These are phyloP conservation scores for Volutella citrinella DNA, from an alignment of 2,329 filamentous ascomycete species.

Conservation along the genomic window DNA sequence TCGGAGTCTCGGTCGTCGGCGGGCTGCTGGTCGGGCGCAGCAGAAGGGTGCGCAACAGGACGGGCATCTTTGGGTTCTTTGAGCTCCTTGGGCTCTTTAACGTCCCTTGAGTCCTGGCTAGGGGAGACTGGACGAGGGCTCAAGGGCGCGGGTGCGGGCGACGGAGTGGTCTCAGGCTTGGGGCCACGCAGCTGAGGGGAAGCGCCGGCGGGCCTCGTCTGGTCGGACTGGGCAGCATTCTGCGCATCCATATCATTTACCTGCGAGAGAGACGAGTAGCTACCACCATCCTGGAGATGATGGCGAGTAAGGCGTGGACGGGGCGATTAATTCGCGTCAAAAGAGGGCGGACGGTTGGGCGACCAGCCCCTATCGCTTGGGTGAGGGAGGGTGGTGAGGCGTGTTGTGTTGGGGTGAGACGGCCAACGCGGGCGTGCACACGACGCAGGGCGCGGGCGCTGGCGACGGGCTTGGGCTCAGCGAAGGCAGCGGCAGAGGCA, in stretches of 20 bases:
- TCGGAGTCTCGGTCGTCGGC: slow-evolving; percentile 62
- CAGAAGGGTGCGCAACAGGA: slow-evolving; percentile 30
- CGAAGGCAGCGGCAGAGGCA: slow-evolving; percentile 4
- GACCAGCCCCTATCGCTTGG: slow-evolving; percentile 14
- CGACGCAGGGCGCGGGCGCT: slow-evolving; percentile 13
- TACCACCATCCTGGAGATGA: slow-evolving; percentile 57
- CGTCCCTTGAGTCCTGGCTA: slow-evolving; percentile 1
- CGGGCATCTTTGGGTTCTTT: slow-evolving; percentile 27
- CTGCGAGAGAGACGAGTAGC: slow-evolving; percentile 46
- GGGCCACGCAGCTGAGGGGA: slow-evolving; percentile 43
- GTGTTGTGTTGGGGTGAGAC: slow-evolving; percentile 5
- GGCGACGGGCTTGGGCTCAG: slow-evolving; percentile 4
- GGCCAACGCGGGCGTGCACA: too few species aligned
- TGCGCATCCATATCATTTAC: slow-evolving; percentile 69
- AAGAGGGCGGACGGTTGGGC: slow-evolving; percentile 8
- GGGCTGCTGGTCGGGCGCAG: slow-evolving; percentile 32
- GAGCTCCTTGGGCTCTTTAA: too few species aligned
- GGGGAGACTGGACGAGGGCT: slow-evolving; percentile 20
- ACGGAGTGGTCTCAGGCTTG: slow-evolving; percentile 18
- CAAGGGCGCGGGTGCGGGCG: slow-evolving; percentile 23
- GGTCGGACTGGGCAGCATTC: slow-evolving; percentile 62
- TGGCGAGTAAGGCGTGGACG: slow-evolving; percentile 16
- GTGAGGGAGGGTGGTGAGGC: background rate
- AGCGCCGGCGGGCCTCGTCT: slow-evolving; percentile 56
- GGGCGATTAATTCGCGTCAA: slow-evolving; percentile 26